Base-by-base conservation (phyloP, 177 flowering plant genomes). In the Vitis hybrid region DNA sequence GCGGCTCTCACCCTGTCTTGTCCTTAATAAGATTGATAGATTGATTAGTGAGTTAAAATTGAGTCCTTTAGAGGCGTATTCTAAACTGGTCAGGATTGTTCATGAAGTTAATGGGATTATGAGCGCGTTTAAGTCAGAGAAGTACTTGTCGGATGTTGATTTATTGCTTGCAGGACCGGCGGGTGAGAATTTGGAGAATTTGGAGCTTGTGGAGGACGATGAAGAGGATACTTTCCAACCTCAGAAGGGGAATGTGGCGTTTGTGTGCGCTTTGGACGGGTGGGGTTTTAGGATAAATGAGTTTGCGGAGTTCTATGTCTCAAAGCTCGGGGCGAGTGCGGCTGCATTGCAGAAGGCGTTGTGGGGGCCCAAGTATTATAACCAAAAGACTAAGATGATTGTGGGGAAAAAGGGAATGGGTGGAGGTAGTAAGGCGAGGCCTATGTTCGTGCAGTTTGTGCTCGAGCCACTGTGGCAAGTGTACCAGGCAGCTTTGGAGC, bases 121-220 rank as follows among this genome's bases (percentile, higher is more conserved):
- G 70, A 92, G 98, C 72, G 85, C 79, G 0, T 94, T 88, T 65
- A 91, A 87, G 79, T 84, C 95, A 2, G 93, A 91, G 80, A 92
- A 94, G 77, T 94, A 94, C 75, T 75, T 94, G n/a, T 91, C 98
- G 0, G 97, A 94, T 75, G 89, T 94, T 21, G 98, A 94, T 79
- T 86, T 88, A 0, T 61, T 94, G 21, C 87, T 91, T 54, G 85
- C 91, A 1, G 84, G 85, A 10, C 77, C 86, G 14, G 56, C 73
- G 0, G 77, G 78, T 45, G 88, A 84, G 23, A 64, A 61, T 52
- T 85, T 84, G 57, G 92, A 84, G 65, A 76, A 74, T 74, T 56
- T 66, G 11, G 91, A 88, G 78, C 64, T 81, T 45, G 30, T 87
- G 9, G 98, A 91, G 80, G 96, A 90, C 77, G 94, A 91, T 73